Conservation (phyloP, 768 basidiomycete genomes). For the Suillus ampliporus region DNA sequence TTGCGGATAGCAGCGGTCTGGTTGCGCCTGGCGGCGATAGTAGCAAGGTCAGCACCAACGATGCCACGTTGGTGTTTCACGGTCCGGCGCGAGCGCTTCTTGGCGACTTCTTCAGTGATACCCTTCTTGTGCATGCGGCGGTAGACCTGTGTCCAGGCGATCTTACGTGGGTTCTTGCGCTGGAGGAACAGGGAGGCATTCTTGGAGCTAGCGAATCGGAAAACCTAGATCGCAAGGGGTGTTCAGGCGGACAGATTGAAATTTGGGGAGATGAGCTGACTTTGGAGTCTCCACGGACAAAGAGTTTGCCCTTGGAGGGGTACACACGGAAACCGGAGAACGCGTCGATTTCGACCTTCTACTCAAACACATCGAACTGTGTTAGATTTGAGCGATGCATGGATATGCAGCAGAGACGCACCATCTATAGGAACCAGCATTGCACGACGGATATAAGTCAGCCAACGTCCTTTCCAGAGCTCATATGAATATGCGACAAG, state of each 20-base stretch:
- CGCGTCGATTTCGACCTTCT: slow-evolving; percentile 99
- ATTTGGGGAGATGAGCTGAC: slow-evolving; percentile 48
- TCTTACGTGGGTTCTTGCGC: slow-evolving; percentile 99
- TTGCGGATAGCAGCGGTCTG: slow-evolving; percentile 86
- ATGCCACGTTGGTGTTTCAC: slow-evolving; percentile 99
- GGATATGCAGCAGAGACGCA: slow-evolving; percentile 19
- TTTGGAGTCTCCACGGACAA: slow-evolving; percentile 96
- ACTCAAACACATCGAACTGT: slow-evolving; percentile 24
- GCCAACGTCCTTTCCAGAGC: slow-evolving; percentile 16
- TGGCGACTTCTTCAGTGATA: slow-evolving; percentile 97
- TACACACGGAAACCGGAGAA: slow-evolving; percentile 99
- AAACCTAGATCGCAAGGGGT: slow-evolving; percentile 59
- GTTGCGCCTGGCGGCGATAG: slow-evolving; percentile 92
- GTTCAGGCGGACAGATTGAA: background rate
- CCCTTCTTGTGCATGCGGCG: slow-evolving; percentile 99
- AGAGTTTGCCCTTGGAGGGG: slow-evolving; percentile 95
- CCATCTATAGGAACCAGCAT: slow-evolving; percentile 26
- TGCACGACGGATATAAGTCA: slow-evolving; percentile 18
- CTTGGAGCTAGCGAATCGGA: slow-evolving; percentile 95
- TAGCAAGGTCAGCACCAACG: slow-evolving; percentile 91
- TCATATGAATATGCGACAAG: slow-evolving; percentile 21
- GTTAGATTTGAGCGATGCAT: slow-evolving; percentile 1
- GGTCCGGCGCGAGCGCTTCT: slow-evolving; percentile 96
- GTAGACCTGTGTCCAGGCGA: slow-evolving; percentile 95
- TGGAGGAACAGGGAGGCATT: slow-evolving; percentile 96